phyloP scores from a whole-genome alignment of 73 alveolate species.

The Halteria grandinella region DNA sequence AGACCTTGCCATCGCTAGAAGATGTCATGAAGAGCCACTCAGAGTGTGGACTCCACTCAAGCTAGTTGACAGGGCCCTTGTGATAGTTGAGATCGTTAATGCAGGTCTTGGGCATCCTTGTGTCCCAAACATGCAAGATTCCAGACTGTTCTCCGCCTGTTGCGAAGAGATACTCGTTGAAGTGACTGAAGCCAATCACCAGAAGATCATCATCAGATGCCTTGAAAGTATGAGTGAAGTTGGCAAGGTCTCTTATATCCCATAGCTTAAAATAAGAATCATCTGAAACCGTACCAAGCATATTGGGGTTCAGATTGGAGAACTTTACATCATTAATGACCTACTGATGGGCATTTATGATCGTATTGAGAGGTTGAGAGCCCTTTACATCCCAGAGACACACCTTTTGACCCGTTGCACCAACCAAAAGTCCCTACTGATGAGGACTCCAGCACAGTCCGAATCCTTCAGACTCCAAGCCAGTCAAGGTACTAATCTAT shows the following conservation, averaged over 20 bases:
- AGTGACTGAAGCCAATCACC: slow-evolving; percentile 9
- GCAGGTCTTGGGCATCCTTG: slow-evolving; percentile 13
- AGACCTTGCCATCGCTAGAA: slow-evolving; percentile 35
- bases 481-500: slow-evolving; percentile 57
- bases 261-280: slow-evolving; percentile 38
- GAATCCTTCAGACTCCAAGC: slow-evolving; percentile 82
- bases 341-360: slow-evolving; percentile 18
- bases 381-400: slow-evolving; percentile 80
- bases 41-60: slow-evolving; percentile 34
- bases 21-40: slow-evolving; percentile 20
- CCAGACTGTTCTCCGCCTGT: slow-evolving; percentile 56
- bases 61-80: slow-evolving; percentile 18
- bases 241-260: slow-evolving; percentile 20
- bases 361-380: neutral
- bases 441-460: slow-evolving; percentile 80
- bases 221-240: slow-evolving; percentile 25
- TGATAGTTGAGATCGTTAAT: slow-evolving; percentile 47
- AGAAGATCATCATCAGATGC: slow-evolving; percentile 52
- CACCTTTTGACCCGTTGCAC: slow-evolving; percentile 77
- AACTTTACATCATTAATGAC: slow-evolving; percentile 36
- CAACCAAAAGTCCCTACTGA: slow-evolving; percentile 72
- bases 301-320: slow-evolving; percentile 10
- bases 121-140: slow-evolving; percentile 31
- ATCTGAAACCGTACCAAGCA: slow-evolving; percentile 41
- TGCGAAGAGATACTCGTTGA: slow-evolving; percentile 35